Base-by-base conservation (phyloP, 768 basidiomycete genomes). In the Gautieria morchelliformis region DNA sequence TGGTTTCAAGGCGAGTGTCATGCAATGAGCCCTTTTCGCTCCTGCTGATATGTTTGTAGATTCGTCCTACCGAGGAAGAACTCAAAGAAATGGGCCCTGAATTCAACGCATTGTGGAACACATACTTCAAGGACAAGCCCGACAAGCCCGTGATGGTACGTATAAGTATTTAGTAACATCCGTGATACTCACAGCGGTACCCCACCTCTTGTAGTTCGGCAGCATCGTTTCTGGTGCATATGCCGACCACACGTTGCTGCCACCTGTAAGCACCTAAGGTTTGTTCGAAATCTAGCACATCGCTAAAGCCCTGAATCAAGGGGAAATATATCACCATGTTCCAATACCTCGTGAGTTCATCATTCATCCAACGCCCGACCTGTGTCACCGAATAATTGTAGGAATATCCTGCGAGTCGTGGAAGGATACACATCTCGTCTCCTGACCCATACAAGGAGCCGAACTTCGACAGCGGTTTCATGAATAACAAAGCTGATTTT, bases 21-120 rank as follows among this genome's bases (percentile, higher is more conserved):
- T 12, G 48, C 22, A n/a, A 24, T 49, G 4, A 10, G 2, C 32
- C n/a, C 19, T 20, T 24, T 20, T 27, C 5, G 33, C 41, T 30
- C 44, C 46, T 32, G 39, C 45, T 47, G 35, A 56, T 44, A 57
- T 42, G 37, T 9, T 48, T 41, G 37, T 59, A 83, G 83, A 84
- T 86, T 62, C 83, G 84, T 33, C 85, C 84, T 1, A 82, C 81
- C 1, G 79, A 79, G 65, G 79, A 75, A 62, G 85, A 87, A 65
- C 71, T 85, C 59, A 85, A 84, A 66, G 82, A 85, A 68, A 85
- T 85, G 83, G 84, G 84, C n/a, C 84, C 83, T 15, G 84, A 86
- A 63, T 86, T 85, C 71, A 83, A 83, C 63, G 72, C 74, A 60
- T 77, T 85, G 49, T 85, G 80, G 81, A 69, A 87, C 65, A 75